A percentile compares a stretch with the other conserved stretches of the same genome.
Evolutionary conservation across 257 asterid species (phyloP).

Genomic region (Solanum etuberosum): DNA sequence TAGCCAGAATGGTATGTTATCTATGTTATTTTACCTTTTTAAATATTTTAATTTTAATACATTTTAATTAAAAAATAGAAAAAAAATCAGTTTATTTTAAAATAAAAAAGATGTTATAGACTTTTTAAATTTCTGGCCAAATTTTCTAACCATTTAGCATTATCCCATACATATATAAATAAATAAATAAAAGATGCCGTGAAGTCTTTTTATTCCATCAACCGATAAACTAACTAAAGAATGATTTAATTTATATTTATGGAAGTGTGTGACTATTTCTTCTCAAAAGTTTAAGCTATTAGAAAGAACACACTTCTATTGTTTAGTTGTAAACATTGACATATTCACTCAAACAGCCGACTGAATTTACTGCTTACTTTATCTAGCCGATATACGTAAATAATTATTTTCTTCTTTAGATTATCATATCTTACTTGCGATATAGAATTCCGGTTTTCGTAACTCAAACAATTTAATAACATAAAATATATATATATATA

Average conservation of each 20-base stretch:
- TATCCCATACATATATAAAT: too few species aligned
- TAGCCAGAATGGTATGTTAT: too few species aligned
- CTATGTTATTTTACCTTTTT: too few species aligned
- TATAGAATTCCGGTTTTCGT: neutral
- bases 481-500: neutral
- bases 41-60: too few species aligned
- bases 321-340: neutral
- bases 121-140: too few species aligned
- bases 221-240: neutral
- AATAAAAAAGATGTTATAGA: too few species aligned
- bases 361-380: neutral
- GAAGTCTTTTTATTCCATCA: neutral
- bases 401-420: neutral
- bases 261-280: neutral
- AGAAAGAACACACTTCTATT: too few species aligned
- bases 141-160: too few species aligned
- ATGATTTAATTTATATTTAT: neutral
- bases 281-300: too few species aligned
- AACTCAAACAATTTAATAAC: neutral
- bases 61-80: too few species aligned
- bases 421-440: neutral
- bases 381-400: neutral
- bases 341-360: neutral
- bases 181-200: neutral
- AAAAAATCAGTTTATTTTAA: too few species aligned